Conservation (phyloP, 2,329 filamentous ascomycete species). For the Phyllosticta citribraziliensis region DNA sequence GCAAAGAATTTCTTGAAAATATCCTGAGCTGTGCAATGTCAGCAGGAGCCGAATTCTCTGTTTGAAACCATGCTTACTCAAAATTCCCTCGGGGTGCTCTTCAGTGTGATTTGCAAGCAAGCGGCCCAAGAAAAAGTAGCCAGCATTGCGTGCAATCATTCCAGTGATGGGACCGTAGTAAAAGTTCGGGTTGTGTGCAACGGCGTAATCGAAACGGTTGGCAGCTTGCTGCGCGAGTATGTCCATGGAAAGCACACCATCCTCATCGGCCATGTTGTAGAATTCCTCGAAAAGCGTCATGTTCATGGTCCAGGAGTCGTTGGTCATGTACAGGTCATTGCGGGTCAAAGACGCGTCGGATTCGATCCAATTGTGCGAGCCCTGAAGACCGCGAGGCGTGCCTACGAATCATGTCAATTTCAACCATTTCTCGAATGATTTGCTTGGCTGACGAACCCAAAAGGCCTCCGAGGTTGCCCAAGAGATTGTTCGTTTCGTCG, state of each 20-base stretch:
- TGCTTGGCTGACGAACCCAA: conserved; percentile 23
- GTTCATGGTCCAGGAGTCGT: conserved; percentile 43
- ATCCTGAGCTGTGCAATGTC: conserved; percentile 14
- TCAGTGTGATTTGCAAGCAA: conserved; percentile 28
- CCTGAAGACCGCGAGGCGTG: conserved; percentile 38
- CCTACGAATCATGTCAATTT: conserved; percentile 16
- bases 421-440: not conserved
- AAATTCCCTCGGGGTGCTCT: conserved; percentile 22
- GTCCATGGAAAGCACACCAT: conserved; percentile 18
- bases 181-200: conserved; percentile 42
- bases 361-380: conserved; percentile 49
- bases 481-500: conserved; percentile 27
- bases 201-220: conserved; percentile 36
- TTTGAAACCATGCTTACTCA: conserved; percentile 13
- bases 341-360: conserved; percentile 44
- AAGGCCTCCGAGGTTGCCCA: conserved; percentile 31
- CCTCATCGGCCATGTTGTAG: conserved; percentile 24
- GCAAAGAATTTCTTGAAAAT: conserved; percentile 40
- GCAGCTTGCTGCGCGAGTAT: conserved; percentile 19
- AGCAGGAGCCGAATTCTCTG: conserved; percentile 16
- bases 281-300: conserved; percentile 42
- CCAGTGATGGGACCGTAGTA: conserved; percentile 45
- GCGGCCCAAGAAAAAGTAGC: conserved; percentile 20
- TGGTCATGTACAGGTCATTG: conserved; percentile 43
- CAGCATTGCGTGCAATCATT: conserved; percentile 39